Evolutionary conservation across 495 filamentous ascomycete genomes (phyloP), one percentile per base, ranked within the genome.

Genomic region (Penicillium coprophilum): DNA sequence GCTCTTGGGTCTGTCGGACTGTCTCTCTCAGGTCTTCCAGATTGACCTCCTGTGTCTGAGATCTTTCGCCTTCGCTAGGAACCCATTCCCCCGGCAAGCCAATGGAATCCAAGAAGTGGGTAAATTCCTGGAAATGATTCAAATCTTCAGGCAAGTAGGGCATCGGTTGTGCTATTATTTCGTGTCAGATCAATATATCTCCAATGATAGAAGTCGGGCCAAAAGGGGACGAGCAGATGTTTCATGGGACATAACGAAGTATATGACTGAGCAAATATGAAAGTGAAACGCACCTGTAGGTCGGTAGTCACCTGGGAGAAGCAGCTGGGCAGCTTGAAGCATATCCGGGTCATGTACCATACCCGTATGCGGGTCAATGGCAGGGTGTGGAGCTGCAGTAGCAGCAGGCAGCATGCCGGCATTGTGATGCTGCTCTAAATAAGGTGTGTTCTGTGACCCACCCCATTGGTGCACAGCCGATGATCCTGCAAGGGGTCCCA

Each of bases 41-140:
- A 3, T 60, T 51, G 6, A 63, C 41, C 20, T 63, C 66, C 36
- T 73, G 65, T 5, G 66, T 63, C 28, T 71, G 70, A 24, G 67
- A 47, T 15, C 62, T 53, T 34, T 70, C 67, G 15, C 62, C 67
- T 27, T 64, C 64, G 31, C 56, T 61, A 8, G 71, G 71, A 41
- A 71, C 60, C 73, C 73, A 76, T 67, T 76, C 73, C 11, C 70
- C 67, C 19, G 71, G 70, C 27, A 76, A 55, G 12, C 68, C 68
- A 46, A 76, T 71, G 1, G 73, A 76, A 58, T 76, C 73, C 38
- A 76, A 54, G 56, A 76, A 76, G 52, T 74, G 68, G 9, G 72
- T 73, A 17, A 73, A 73, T 57, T 75, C 70, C 57, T 75, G 70
- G 20, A 75, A 75, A 55, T 75, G 72, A 21, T 74, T 74, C 17